Base-by-base conservation (phyloP, 1,284 basidiomycete genomes). In the Ustilago bromivora region DNA sequence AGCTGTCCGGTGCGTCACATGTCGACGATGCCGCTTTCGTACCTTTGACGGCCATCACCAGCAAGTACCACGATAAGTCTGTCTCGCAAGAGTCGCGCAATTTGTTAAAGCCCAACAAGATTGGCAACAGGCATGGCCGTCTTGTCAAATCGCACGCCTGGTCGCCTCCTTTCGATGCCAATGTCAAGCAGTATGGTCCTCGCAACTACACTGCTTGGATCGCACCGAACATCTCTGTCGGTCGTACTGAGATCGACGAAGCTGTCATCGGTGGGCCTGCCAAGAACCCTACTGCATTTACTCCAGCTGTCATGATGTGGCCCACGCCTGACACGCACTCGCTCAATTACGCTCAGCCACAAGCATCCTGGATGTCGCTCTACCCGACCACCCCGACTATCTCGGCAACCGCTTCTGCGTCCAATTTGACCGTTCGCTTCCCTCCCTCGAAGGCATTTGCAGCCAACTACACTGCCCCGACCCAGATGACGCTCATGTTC, bases 141-240 rank as follows among this genome's bases (percentile, higher is more conserved):
- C 52, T 71, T 34, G 60, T 71, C 32, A 61, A 47, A 12, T 61
- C 63, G 13, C 52, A 66, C 17, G 64, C 69, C 12, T 71, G 64
- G 63, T 71, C 69, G 35, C 69, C 69, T 31, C 69, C 69, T 4
- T 71, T 71, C 23, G 69, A 71, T 19, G 69, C 69, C 1, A 56
- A 71, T 46, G 64, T 66, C 35, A 59, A 61, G 43, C 59, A 63
- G 57, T 66, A 66, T 43, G 69, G 69, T n/a, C 69, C 69, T 52
- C 63, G 69, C 36, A 71, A 71, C 57, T 71, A 71, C 69, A 71
- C 69, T 8, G 69, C 69, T 10, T 71, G 64, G 63, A 71, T 71
- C 40, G 54, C 59, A 36, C 43, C 57, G 54, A 71, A 71, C 17
- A 47, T 71, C 43, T 61, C 69, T 9, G 69, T 65, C 19, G 69